Base-by-base conservation (phyloP, 2,329 filamentous ascomycete genomes). In the Colletotrichum simmondsii region DNA sequence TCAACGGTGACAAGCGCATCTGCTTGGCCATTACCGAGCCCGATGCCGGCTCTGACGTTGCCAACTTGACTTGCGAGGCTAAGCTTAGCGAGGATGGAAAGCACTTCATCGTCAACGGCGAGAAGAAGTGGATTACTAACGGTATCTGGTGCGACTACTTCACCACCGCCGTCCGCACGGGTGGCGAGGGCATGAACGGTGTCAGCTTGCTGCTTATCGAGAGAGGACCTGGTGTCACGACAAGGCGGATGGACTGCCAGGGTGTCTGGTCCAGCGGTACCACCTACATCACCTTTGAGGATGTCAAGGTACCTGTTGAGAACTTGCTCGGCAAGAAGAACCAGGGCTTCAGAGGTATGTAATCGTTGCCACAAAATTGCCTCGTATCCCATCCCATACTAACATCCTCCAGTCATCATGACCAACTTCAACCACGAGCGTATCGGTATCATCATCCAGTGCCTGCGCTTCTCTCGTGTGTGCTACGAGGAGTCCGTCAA, bases 91-190 rank as follows among this genome's bases (percentile, higher is more conserved):
- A 97, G 78, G 97, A 99, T 79, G 97, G 97, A 80, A 98, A 98
- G 88, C 95, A 98, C 86, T 99, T 97, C 85, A 98, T 98, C 77
- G 97, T 99, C 85, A 99, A 98, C 80, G 97, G 97, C 68, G 96
- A 98, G 91, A 98, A 99, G 93, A 99, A 99, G 87, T 98, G 97
- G 96, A 98, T 98, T 84, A 98, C 96, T 79, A 99, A 99, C 85
- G 97, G 97, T 80, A 91, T 98, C 79, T 98, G 95, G 95, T 91
- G 89, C 75, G 97, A 99, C 83, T 99, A 98, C 87, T 98, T 98
- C 88, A 98, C 97, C 68, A 97, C 94, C 16, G 97, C 96, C 30
- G 97, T 99, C 52, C 93, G 97, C 73, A 99, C 97, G 14, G 95
- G 93, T 75, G 93, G 92, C 42, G 87, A 90, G 28, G 97, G 97